Evolutionary conservation across 1,284 basidiomycete genomes (phyloP), one percentile per base, ranked within the genome.

Genomic region (Mycena sp.): DNA sequence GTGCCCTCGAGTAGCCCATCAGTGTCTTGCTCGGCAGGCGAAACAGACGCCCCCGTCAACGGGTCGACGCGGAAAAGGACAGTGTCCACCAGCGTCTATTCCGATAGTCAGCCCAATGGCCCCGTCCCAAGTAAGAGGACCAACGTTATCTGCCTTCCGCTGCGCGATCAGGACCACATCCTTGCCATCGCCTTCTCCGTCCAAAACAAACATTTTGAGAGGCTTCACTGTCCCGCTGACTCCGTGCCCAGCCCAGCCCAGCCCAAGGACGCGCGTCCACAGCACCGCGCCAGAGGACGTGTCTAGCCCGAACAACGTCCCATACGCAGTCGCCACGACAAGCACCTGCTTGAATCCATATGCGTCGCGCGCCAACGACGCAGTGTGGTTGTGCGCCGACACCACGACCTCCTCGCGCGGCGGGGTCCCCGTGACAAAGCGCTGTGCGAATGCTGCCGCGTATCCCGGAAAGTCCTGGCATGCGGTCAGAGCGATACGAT

Each of bases 311-410:
- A 90, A 95, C 0, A 96, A 70, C 73, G 94, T 95, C 19, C 95
- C 94, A 32, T 85, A 81, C 2, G 79, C 69, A 1, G 93, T 94
- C 0, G 89, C 91, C 3, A 83, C 84, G 2, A 98, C 85, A 51
- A 96, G 84, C 40, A 98, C 76, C 75, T 98, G 94, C 49, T 92
- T 85, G 76, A 98, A 94, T 0, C 95, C 96, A 73, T 97, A 98
- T 1, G 89, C 79, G 72, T 98, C 94, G 2, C 92, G 86, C 51
- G 82, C 80, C 0, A 90, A 79, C 1, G 77, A 61, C 19, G 69
- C 72, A 17, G 46, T 58, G 74, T 71, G 14, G n/a, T 61, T 30
- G 73, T 71, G 14, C 75, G 75, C 41, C 77, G 80, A 75, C 23
- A 70, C 60, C 21, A 65, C 55, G n/a, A 64, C 63, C n/a, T 72